Conservation (phyloP, 371 early-diverging fungal genomes). For the Thermomucor indicae-seudaticae region DNA sequence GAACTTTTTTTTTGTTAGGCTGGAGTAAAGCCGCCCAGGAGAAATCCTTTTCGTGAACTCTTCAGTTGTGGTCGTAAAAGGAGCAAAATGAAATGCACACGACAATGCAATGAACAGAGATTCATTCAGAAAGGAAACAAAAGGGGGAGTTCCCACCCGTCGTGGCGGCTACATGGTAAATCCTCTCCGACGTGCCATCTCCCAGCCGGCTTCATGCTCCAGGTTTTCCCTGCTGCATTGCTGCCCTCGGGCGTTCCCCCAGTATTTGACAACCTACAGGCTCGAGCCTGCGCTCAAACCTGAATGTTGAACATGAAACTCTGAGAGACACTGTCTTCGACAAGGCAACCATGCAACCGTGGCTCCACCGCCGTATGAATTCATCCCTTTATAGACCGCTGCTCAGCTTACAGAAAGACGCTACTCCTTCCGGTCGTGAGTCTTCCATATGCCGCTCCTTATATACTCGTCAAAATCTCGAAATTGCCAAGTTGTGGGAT, state of each 20-base stretch:
- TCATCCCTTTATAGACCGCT: constrained; percentile 46
- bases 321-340: constrained; percentile 16
- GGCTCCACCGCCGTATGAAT: constrained; percentile 35
- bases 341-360: constrained; percentile 24
- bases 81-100: too few relatives aligned
- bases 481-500: too few relatives aligned
- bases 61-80: too few relatives aligned
- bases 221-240: constrained; percentile 62
- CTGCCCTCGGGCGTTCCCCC: constrained; percentile 56
- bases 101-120: too few relatives aligned
- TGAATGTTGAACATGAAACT: constrained; percentile 53
- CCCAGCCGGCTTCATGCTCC: constrained; percentile 52
- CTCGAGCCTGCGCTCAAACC: constrained; percentile 31
- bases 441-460: not conserved
- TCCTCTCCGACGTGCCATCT: constrained; percentile 54
- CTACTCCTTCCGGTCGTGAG: constrained; percentile 29
- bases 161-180: constrained; percentile 32
- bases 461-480: too few relatives aligned
- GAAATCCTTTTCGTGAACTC: too few relatives aligned
- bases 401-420: constrained; percentile 44
- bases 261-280: constrained; percentile 52
- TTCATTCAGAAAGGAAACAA: constrained; percentile 24
- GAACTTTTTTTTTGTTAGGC: too few relatives aligned
- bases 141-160: constrained; percentile 41
- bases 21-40: too few relatives aligned